Evolutionary conservation across 306 rosid genomes (phyloP).

Genomic region (Cyclanthera cordifolia): DNA sequence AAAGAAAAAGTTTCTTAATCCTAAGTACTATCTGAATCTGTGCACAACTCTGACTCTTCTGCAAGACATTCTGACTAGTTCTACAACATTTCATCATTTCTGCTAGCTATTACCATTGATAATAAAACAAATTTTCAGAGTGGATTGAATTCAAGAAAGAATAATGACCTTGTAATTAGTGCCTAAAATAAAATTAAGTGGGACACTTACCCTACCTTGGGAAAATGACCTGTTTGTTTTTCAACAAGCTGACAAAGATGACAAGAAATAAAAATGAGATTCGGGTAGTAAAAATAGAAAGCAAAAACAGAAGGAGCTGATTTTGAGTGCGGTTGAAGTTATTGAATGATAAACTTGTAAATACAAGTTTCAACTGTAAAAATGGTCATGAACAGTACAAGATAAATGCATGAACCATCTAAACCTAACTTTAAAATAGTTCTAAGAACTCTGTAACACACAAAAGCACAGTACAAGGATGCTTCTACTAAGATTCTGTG

Average conservation of each 20-base stretch:
- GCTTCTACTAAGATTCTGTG: not conserved
- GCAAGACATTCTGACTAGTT: too few relatives aligned
- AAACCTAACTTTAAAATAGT: not conserved
- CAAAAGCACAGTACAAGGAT: not conserved
- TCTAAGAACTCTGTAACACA: not conserved
- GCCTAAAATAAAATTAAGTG: not conserved
- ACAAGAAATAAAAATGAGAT: not conserved
- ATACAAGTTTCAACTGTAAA: not conserved
- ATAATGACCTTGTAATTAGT: not conserved
- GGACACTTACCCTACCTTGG: slow-evolving; percentile 1
- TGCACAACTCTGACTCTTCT: too few relatives aligned
- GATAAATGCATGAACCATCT: not conserved
- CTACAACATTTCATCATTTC: slow-evolving; percentile 1
- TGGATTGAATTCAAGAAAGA: slow-evolving; percentile 6
- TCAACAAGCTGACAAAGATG: slow-evolving; percentile 3
- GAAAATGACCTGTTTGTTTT: not conserved
- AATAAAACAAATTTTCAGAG: slow-evolving; percentile 7
- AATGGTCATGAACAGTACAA: not conserved
- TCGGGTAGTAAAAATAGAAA: not conserved
- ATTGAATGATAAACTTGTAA: not conserved
- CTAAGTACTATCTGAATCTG: too few relatives aligned
- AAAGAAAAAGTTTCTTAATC: too few relatives aligned
- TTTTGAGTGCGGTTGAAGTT: slow-evolving; percentile 3
- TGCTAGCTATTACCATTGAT: not conserved
- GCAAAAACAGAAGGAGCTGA: not conserved